phyloP scores from a whole-genome alignment of 768 basidiomycete genomes.

The Suillus weaverae region DNA sequence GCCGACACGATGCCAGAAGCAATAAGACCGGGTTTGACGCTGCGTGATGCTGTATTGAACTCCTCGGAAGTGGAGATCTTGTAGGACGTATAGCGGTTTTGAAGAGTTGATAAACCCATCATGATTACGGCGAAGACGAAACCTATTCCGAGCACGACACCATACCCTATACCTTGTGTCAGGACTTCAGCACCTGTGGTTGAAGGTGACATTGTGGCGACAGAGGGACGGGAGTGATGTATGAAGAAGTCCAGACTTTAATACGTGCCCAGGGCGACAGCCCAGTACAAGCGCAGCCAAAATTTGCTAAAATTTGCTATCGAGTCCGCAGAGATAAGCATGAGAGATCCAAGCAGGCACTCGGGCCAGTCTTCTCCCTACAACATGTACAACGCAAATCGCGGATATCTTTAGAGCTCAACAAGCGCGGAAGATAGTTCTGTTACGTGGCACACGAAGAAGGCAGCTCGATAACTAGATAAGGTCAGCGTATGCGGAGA shows the following conservation, averaged over 20 bases:
- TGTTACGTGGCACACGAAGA: background rate
- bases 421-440: background rate
- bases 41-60: slow-evolving; percentile 30
- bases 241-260: background rate
- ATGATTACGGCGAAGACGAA: slow-evolving; percentile 30
- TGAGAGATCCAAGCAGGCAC: slow-evolving; percentile 11
- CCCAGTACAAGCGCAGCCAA: background rate
- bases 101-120: slow-evolving; percentile 27
- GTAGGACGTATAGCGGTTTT: slow-evolving; percentile 29
- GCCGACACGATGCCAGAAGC: slow-evolving; percentile 26
- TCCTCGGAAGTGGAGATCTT: slow-evolving; percentile 27
- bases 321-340: slow-evolving; percentile 12
- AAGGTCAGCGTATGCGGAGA: background rate
- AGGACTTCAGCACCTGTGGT: slow-evolving; percentile 18
- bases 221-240: background rate
- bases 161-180: slow-evolving; percentile 29
- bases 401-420: slow-evolving; percentile 13
- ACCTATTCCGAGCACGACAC: slow-evolving; percentile 31
- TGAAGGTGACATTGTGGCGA: slow-evolving; percentile 13
- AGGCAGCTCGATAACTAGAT: background rate
- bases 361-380: background rate
- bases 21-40: slow-evolving; percentile 19
- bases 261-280: background rate
- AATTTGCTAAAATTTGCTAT: slow-evolving; percentile 3
- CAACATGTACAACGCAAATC: background rate